Base-by-base conservation (phyloP, 352 stramenopile species). In the Phytophthora niederhauseri region DNA sequence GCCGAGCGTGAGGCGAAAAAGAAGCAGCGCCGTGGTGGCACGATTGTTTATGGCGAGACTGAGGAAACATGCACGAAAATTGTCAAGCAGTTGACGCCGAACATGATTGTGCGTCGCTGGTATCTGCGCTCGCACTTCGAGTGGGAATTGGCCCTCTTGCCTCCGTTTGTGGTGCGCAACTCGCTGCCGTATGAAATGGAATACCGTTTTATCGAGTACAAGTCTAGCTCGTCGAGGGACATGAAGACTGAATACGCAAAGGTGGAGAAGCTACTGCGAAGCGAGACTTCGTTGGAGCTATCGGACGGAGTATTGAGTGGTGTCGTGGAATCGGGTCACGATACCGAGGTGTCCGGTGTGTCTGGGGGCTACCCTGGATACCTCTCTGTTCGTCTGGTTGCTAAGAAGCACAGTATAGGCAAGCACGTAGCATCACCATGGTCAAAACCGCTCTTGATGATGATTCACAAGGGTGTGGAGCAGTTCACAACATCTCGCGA, bases 401-500 rank as follows among this genome's bases (percentile, higher is more conserved):
- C 70, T 24, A 82, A 67, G 24, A 72, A 81, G 20, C 65, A 75
- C 41, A 70, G 24, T 11, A 76, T 62, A 46, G 80, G 62, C 26
- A 80, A 76, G 54, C 63, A 71, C 19, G 64, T 74, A 6, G 62
- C 50, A 3, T 93, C 87, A 17, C 55, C 70, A 15, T 96, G 89
- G 89, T 96, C 87, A 5, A 94, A 92, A 68, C 81, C 89, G n/a
- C 69, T 93, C 59, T 50, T 96, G 55, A 94, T 96, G 85, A 90
- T 88, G 45, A 89, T 95, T 41, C 87, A 95, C 56, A 78, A 81
- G 15, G 68, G 77, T 28, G 70, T 92, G 1, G 83, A 95, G 14
- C 82, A 88, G 15, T 96, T 96, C 64, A 87, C 80, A n/a, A 93
- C 87, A 26, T 70, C 70, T 2, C 73, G 75, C 34, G 85, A 96